A percentile compares a stretch with the other conserved stretches of the same genome.
Conservation (phyloP, 2,329 filamentous ascomycete species). For the Huntiella bhutanensis region DNA sequence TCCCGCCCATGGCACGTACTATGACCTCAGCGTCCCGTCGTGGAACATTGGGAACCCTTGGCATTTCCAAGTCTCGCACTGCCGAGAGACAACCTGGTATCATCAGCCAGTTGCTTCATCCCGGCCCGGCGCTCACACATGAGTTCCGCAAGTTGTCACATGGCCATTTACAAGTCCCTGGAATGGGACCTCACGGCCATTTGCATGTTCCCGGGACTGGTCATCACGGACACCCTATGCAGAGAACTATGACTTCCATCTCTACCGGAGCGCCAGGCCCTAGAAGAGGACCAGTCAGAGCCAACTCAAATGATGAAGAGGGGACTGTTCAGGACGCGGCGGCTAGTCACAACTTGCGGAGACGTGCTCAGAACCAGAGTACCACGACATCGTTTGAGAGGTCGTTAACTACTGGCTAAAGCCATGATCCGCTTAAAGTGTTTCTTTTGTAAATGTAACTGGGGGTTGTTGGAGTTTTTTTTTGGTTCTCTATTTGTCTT, state of each 20-base stretch:
- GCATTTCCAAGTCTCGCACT: constrained; percentile 7
- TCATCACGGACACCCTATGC: not conserved
- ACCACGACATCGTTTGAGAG: constrained; percentile 2
- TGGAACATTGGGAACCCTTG: constrained; percentile 5
- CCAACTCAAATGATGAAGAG: not conserved
- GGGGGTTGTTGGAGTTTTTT: not conserved
- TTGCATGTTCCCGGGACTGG: not conserved
- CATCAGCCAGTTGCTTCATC: constrained; percentile 28
- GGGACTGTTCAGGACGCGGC: no score
- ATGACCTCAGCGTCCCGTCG: constrained; percentile 19
- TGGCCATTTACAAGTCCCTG: constrained; percentile 4
- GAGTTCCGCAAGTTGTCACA: constrained; percentile 13
- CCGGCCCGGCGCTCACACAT: constrained; percentile 24
- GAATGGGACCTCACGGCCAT: not conserved
- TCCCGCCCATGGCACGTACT: constrained; percentile 21
- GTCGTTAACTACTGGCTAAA: constrained; percentile 5
- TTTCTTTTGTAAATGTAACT: not conserved
- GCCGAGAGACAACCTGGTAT: constrained; percentile 24
- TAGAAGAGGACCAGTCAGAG: not conserved
- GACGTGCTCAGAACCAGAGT: not conserved
- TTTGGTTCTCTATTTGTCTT: not conserved
- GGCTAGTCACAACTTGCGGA: not conserved
- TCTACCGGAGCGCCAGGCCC: constrained; percentile 3
- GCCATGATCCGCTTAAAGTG: not conserved
- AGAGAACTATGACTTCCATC: constrained; percentile 6